A percentile compares a stretch with the other conserved stretches of the same genome.
These are phyloP conservation scores for Phytophthora meadii DNA, from an alignment of 352 stramenopile species.

Conservation along the genomic window DNA sequence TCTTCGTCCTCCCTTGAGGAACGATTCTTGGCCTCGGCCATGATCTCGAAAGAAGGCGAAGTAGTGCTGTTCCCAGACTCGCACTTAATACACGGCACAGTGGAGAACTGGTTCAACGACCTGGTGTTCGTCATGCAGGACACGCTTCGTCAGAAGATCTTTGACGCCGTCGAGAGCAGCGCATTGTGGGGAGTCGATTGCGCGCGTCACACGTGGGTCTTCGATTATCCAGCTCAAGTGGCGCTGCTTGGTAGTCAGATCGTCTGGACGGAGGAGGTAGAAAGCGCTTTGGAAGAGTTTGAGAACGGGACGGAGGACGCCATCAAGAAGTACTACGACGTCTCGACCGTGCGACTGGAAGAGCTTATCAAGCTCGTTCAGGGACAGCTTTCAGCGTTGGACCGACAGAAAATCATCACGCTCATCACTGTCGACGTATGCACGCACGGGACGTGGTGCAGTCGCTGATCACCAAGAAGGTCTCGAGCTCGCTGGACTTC, in stretches of 20 bases:
- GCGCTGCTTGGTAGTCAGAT: conserved; percentile 93
- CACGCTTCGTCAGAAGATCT: conserved; percentile 84
- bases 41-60: conserved; percentile 97
- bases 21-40: conserved; percentile 85
- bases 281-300: conserved; percentile 93
- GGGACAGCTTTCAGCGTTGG: conserved; percentile 63
- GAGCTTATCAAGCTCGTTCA: conserved; percentile 95
- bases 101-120: conserved; percentile 95
- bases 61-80: conserved; percentile 85
- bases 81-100: conserved; percentile 84
- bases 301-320: conserved; percentile 96
- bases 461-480: conserved; percentile 93
- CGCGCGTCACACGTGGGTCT: conserved; percentile 89
- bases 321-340: conserved; percentile 94
- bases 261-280: conserved; percentile 93
- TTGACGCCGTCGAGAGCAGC: conserved; percentile 93
- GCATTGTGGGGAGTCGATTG: conserved; percentile 92
- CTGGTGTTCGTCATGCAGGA: conserved; percentile 95
- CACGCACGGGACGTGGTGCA: conserved; percentile 96
- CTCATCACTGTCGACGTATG: conserved; percentile 97
- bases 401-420: conserved; percentile 96
- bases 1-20: conserved; percentile 36
- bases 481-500: conserved; percentile 92
- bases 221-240: conserved; percentile 89
- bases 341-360: conserved; percentile 91